Evolutionary conservation across 1,284 basidiomycete species (phyloP), one percentile per base, ranked within the genome.

Genomic region (Leccinum holopus): DNA sequence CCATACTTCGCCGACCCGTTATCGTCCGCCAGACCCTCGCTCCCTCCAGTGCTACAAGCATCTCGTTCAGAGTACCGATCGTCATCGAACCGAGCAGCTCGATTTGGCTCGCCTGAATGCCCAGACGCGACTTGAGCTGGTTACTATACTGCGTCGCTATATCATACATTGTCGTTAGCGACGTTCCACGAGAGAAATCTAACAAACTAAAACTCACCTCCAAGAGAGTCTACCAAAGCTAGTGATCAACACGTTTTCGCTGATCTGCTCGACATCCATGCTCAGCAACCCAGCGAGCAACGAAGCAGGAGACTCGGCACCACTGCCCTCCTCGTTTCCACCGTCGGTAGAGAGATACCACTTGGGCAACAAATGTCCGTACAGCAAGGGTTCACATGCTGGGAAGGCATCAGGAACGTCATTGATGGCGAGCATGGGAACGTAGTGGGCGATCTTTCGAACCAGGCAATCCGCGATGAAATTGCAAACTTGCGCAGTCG

Each of bases 1-100:
- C 72, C 73, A 47, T 73, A 75, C 60, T 66, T 75, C 3, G 62
- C 55, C 21, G 70, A 59, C 30, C 73, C 73, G 18, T 75, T 69
- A 47, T 71, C 70, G 3, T 33, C 28, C 3, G 49, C 58, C 16
- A 64, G 37, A 8, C 54, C 55, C 30, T 68, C 61, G 1, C 41
- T 35, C 4, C 51, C 25, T 28, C 59, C 63, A 18, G 55, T 5
- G 16, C 63, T 58, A 59, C 63, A 12, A 61, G 16, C 67, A 75
- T 70, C 52, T 72, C 69, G 28, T 74, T 69, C 35, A 75, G 25
- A 51, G 54, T 58, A 9, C 63, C 59, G 7, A 71, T 65, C 5
- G 73, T 72, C 69, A 71, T 75, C 11, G 72, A 69, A 28, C 72
- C 73, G 32, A 73, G 68, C 30, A 75, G 62, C 35, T 75, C 69